Evolutionary conservation across 2,329 filamentous ascomycete species (phyloP), one percentile per base, ranked within the genome.

Genomic region (Claviceps sp.): DNA sequence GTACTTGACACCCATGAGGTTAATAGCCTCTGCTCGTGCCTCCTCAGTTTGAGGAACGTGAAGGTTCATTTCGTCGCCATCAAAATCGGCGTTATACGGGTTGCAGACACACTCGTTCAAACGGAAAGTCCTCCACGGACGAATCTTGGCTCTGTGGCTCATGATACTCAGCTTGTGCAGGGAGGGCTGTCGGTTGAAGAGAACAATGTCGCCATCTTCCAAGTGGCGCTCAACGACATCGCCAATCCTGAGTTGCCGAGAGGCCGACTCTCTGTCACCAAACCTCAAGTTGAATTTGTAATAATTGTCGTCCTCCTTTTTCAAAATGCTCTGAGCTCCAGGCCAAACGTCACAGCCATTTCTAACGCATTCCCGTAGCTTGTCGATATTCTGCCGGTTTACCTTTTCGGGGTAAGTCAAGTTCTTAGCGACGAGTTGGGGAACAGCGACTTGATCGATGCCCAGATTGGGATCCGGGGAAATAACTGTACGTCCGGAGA

Each of bases 141-240:
- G 82, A 48, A 98, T 82, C 67, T 96, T 96, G 60, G 85, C 93
- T 62, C 86, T 82, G 72, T 98, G 93, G 63, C 87, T 91, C 71
- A 98, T 89, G 67, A 98, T 98, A 82, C 88, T 95, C 58, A 98
- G 85, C 68, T 97, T 98, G 76, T 98, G 93, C 8, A 98, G 78
- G 1, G 93, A 98, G 0, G 93, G 93, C 63, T 98, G 93, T 55
- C 93, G 88, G 65, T 98, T 98, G 77, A 98, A 98, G 0, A 98
- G 79, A 1, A 97, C 91, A 59, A 97, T 86, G 65, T 98, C 93
- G 48, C 88, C 87, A 62, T 98, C 91, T 64, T 95, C 88, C 1
- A 98, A 77, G 71, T 98, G 93, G 34, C 93, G 84, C 64, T 98
- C 90, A 5, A 98, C 91, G 38, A 91, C 74, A 65, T 98, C 93